These are phyloP conservation scores for Lipomyces starkeyi DNA, from an alignment of 805 yeast species.

Conservation along the genomic window DNA sequence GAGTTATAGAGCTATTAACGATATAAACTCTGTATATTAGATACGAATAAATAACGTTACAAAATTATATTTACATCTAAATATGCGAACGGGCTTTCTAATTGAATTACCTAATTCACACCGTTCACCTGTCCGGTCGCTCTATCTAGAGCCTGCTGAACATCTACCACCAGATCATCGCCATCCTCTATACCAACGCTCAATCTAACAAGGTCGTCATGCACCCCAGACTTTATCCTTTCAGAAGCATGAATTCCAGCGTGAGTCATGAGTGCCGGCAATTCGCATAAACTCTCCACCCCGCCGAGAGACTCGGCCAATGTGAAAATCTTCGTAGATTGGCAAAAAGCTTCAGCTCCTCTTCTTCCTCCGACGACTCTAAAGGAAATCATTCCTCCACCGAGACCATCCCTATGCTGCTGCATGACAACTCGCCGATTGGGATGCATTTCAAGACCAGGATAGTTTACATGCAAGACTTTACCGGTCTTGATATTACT, in stretches of 20 bases:
- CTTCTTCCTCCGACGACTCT: constrained; percentile 81
- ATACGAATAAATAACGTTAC: not conserved
- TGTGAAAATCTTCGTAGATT: constrained; percentile 75
- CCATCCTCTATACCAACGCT: constrained; percentile 87
- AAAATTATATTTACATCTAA: not conserved
- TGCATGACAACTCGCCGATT: constrained; percentile 58
- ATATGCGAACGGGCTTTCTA: not conserved
- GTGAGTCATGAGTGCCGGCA: constrained; percentile 91
- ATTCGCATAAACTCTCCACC: constrained; percentile 82
- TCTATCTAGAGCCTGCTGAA: constrained; percentile 66
- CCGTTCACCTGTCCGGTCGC: constrained; percentile 38
- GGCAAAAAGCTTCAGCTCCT: constrained; percentile 76
- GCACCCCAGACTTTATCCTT: constrained; percentile 77
- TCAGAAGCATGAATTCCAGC: constrained; percentile 83
- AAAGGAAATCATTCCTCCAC: constrained; percentile 92
- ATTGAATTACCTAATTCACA: not conserved
- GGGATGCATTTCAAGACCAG: constrained; percentile 71
- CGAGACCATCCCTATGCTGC: constrained; percentile 84
- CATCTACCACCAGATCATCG: constrained; percentile 74
- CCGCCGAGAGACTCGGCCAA: constrained; percentile 93
- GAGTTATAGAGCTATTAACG: constrained; percentile 44
- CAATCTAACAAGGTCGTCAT: constrained; percentile 78
- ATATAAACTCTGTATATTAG: not conserved
- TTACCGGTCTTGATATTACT: constrained; percentile 49
- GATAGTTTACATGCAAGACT: constrained; percentile 78